Evolutionary conservation across 2,329 filamentous ascomycete species (phyloP), one percentile per base, ranked within the genome.

Genomic region (Fusarium buharicum): DNA sequence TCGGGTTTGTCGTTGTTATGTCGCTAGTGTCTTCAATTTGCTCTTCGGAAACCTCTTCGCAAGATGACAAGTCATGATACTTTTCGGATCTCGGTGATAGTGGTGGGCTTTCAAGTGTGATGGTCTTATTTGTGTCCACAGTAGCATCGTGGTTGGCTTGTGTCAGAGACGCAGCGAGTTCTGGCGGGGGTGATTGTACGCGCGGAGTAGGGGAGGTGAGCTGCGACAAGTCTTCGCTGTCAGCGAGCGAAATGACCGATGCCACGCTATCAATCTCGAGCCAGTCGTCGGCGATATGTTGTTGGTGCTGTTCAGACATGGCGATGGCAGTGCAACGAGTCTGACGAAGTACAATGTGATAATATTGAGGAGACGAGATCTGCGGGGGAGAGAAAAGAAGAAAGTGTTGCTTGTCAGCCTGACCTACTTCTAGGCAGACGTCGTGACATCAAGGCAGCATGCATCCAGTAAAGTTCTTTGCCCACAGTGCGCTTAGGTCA

Each of bases 221-320:
- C 5, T 27, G 22, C 2, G 47, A 52, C 12, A 31, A 30, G 17
- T 20, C 12, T 18, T 53, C 39, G 22, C 20, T n/a, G 50, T 49
- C 24, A 14, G 41, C 46, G 6, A 68, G 45, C 11, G 67, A 70
- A 7, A 67, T 9, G 7, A 70, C 58, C 1, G 67, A 70, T 1
- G 56, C 47, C 6, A 53, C 54, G 17, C 50, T 58, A 2, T 69
- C 61, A 6, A 70, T 37, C 37, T 70, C 65, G 3, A 59, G 45
- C 67, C 67, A 70, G 48, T 69, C 67, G 18, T 70, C 67, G 18
- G 55, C 38, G 2, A 70, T 67, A 14, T 63, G 50, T 9, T 39
- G 43, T n/a, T 17, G 34, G 6, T 20, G 37, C 3, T 31, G 12
- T 1, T 43, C 38, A 1, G 59, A 16, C 64, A 70, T 68, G 40